Evolutionary conservation across 139 green algal genomes (phyloP), one percentile per base, ranked within the genome.

Genomic region (Chlorella sp.): DNA sequence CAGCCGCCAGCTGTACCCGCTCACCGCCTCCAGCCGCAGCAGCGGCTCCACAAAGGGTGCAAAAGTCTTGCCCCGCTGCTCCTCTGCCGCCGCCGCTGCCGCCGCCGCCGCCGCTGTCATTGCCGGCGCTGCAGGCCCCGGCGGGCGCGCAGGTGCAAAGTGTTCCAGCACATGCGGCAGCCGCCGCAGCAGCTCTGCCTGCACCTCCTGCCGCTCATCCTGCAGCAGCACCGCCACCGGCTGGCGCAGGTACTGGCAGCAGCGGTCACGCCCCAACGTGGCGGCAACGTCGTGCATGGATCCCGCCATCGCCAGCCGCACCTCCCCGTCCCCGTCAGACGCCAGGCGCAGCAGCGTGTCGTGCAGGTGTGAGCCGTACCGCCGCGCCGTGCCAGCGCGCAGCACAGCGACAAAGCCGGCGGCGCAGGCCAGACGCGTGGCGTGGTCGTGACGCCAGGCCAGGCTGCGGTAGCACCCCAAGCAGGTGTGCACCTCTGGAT

Each of bases 11-110:
- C 89, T 92, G 22, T 86, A 82, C 16, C 81, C 76, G 75, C 77
- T 75, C 21, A 28, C 64, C 1, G 83, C 87, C 61, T 95, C 93
- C 87, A 95, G 73, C 53, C 91, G 90, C 71, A 94, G 60, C 69
- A 96, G 86, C 42, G 92, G 92, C 81, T 91, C 86, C 37, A 94
- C 84, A n/a, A 96, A 88, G 21, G 96, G 93, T 3, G 86, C 88
- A 60, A 93, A 87, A 12, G 88, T 68, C 42, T 89, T 91, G 39
- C 39, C 78, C 2, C 90, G 83, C 30, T 69, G 42, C 69, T 83
- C 85, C 40, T 89, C 85, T 5, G 48, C 69, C 0, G 83, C 60
- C 4, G 85, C 34, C 48, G 39, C 42, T 19, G 81, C 57, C 3
- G 81, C 81, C 19, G 78, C 78, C 12, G 60, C 37, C 0, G 78